Conservation (phyloP, 2,329 filamentous ascomycete genomes). For the Arthrinium phaeospermum region DNA sequence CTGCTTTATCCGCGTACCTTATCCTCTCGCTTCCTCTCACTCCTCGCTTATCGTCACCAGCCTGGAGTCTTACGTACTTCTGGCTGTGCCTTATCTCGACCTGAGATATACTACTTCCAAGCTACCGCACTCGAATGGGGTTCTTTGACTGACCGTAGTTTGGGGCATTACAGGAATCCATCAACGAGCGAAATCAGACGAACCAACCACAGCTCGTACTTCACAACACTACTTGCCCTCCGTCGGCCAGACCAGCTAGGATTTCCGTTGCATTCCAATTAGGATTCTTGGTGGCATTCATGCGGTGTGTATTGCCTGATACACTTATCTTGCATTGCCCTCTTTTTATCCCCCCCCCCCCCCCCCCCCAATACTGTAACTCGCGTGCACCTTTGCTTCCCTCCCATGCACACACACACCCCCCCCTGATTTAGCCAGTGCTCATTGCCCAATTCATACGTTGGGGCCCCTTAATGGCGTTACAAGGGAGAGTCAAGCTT, state of each 20-base stretch:
- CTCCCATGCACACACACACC: neutral
- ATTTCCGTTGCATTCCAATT: slow-evolving; percentile 9
- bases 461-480: slow-evolving; percentile 11
- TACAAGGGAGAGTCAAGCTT: neutral
- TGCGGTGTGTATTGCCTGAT: slow-evolving; percentile 31
- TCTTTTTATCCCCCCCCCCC: neutral
- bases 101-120: neutral
- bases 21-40: neutral
- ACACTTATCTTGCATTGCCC: slow-evolving; percentile 19
- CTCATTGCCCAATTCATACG: neutral
- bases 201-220: slow-evolving; percentile 11
- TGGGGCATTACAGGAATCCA: slow-evolving; percentile 9
- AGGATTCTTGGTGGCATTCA: slow-evolving; percentile 30
- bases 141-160: slow-evolving; percentile 7
- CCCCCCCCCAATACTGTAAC: too few relatives aligned
- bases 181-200: slow-evolving; percentile 11
- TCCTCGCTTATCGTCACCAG: neutral
- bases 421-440: slow-evolving; percentile 12
- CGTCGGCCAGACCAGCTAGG: slow-evolving; percentile 9
- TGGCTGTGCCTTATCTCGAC: slow-evolving; percentile 4
- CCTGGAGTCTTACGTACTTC: neutral
- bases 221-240: neutral
- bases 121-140: slow-evolving; percentile 12
- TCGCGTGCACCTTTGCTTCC: neutral
- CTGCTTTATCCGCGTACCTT: neutral